Conservation (phyloP, 2,329 filamentous ascomycete species). For the Dendrostoma leiphaemia region DNA sequence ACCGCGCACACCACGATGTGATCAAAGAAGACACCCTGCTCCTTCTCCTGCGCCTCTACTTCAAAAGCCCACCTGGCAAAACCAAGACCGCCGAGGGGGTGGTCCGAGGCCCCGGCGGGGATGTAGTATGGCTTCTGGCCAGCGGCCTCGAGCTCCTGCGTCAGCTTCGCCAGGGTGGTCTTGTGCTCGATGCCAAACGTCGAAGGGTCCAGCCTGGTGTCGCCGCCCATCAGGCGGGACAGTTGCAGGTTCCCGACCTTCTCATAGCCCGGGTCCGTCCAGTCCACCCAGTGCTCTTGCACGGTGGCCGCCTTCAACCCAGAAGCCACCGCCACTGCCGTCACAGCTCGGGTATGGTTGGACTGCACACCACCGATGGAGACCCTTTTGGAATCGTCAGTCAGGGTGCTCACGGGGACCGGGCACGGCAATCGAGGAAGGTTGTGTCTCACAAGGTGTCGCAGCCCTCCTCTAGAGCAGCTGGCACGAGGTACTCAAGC, state of each 20-base stretch:
- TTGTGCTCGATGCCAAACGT: conserved; percentile 70
- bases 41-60: conserved; percentile 60
- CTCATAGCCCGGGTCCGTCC: conserved; percentile 57
- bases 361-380: conserved; percentile 68
- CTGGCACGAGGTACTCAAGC: conserved; percentile 66
- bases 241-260: conserved; percentile 71
- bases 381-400: conserved; percentile 31
- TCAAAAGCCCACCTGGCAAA: conserved; percentile 72
- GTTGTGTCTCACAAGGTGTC: conserved; percentile 55
- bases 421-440: background rate
- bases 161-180: conserved; percentile 52
- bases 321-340: conserved; percentile 57
- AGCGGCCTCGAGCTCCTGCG: conserved; percentile 46
- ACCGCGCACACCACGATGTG: conserved; percentile 68
- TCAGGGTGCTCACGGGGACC: background rate
- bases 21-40: conserved; percentile 64
- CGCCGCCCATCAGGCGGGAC: conserved; percentile 64
- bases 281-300: conserved; percentile 69
- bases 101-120: conserved; percentile 68
- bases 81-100: conserved; percentile 67
- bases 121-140: conserved; percentile 69
- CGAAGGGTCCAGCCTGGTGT: conserved; percentile 58
- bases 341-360: conserved; percentile 68
- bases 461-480: conserved; percentile 54
- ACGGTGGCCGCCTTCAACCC: conserved; percentile 57